Percentiles rank a stretch among this genome's conserved stretches.
phyloP scores from a whole-genome alignment of 305 asterid species.

The Striga hermonthica region DNA sequence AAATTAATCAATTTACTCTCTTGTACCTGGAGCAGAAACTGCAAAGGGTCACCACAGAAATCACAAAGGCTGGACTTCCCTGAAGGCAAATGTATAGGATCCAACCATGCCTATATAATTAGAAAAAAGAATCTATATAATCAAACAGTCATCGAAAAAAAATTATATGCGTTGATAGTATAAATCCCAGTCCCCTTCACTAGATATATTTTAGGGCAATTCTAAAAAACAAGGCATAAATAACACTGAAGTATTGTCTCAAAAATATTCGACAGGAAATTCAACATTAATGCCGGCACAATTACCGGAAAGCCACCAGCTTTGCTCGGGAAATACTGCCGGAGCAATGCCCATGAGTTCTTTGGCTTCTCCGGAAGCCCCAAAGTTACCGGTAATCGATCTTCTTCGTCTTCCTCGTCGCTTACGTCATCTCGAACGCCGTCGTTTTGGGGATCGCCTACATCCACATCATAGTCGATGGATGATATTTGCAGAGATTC shows the following conservation, averaged over 20 bases:
- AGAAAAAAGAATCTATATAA: background rate
- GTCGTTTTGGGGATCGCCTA: slow-evolving; percentile 41
- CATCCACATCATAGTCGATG: slow-evolving; percentile 58
- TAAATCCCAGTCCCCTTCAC: slow-evolving; percentile 3
- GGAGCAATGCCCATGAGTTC: slow-evolving; percentile 55
- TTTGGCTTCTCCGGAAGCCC: slow-evolving; percentile 75
- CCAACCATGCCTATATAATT: slow-evolving; percentile 75
- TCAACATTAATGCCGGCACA: background rate
- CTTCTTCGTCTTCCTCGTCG: slow-evolving; percentile 60
- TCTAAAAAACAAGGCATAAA: background rate
- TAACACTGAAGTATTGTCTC: background rate
- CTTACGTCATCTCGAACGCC: slow-evolving; percentile 42
- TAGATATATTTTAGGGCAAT: background rate
- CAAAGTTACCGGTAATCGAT: slow-evolving; percentile 52
- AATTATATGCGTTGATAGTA: too few relatives aligned
- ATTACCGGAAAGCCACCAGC: slow-evolving; percentile 95
- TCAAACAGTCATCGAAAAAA: background rate
- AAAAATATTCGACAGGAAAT: background rate
- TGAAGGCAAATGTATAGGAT: slow-evolving; percentile 63
- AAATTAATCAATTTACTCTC: background rate
- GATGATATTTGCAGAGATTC: slow-evolving; percentile 44
- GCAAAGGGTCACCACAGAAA: slow-evolving; percentile 75
- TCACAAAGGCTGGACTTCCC: slow-evolving; percentile 65
- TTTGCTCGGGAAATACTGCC: slow-evolving; percentile 86
- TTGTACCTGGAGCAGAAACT: slow-evolving; percentile 76